Conservation (phyloP, 1,284 basidiomycete genomes). For the Phaffia rhodozyma region DNA sequence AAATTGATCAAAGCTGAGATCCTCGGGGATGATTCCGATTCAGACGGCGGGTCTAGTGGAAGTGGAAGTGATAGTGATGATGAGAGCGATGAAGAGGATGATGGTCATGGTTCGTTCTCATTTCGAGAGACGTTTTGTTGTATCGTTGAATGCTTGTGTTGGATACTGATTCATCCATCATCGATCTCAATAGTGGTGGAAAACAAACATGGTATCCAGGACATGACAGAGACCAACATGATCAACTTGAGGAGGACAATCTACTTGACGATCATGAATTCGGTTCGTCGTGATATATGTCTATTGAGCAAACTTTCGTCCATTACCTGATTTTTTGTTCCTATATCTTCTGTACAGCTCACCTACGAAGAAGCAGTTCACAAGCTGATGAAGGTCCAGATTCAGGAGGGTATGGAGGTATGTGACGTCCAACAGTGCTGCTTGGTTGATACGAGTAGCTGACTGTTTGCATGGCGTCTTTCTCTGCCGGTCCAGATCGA, state of each 20-base stretch:
- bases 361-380: constrained; percentile 99
- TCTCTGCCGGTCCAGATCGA: constrained; percentile 52
- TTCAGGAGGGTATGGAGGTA: constrained; percentile 86
- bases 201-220: constrained; percentile 79
- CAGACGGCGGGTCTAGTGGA: constrained; percentile 49
- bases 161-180: constrained; percentile 18
- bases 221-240: constrained; percentile 87
- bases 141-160: not conserved
- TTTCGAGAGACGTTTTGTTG: constrained; percentile 27
- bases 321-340: constrained; percentile 21
- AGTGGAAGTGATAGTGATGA: constrained; percentile 39
- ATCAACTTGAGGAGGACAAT: constrained; percentile 89
- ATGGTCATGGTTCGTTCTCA: constrained; percentile 44
- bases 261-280: constrained; percentile 98
- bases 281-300: constrained; percentile 32
- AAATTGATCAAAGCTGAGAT: constrained; percentile 85
- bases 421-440: constrained; percentile 20
- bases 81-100: constrained; percentile 53
- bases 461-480: not conserved
- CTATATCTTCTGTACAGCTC: constrained; percentile 35
- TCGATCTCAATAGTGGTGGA: constrained; percentile 41
- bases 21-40: constrained; percentile 49
- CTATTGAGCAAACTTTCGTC: constrained; percentile 1
- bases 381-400: constrained; percentile 86
- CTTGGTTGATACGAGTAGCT: constrained; percentile 10